A percentile compares a stretch with the other conserved stretches of the same genome.
Conservation (phyloP, 371 early-diverging fungal genomes). For the Rhizomucor miehei region DNA sequence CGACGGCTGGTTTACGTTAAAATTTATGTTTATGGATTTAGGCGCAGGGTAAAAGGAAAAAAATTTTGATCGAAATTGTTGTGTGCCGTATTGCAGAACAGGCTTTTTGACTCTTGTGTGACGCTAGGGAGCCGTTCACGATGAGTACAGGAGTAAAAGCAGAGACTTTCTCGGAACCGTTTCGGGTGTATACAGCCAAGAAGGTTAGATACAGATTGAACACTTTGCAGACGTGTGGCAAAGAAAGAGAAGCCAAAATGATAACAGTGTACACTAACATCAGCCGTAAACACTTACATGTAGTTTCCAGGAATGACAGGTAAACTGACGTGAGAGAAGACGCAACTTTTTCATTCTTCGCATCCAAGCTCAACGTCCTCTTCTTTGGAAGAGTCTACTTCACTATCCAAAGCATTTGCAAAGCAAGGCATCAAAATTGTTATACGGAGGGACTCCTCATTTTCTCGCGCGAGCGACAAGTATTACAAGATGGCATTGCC, state of each 20-base stretch:
- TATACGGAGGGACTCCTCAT: constrained; percentile 49
- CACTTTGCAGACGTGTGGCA: neutral
- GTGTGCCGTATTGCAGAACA: neutral
- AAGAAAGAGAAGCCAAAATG: neutral
- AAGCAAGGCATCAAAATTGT: constrained; percentile 65
- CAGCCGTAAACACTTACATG: too few species aligned
- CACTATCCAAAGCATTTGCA: constrained; percentile 64
- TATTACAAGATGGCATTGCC: constrained; percentile 8
- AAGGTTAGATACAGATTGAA: constrained; percentile 2
- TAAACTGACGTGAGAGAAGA: constrained; percentile 11
- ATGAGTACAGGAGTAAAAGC: constrained; percentile 24
- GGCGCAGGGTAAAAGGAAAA: constrained; percentile 10
- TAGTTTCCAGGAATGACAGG: constrained; percentile 65
- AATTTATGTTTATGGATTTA: constrained; percentile 37
- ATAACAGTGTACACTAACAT: neutral
- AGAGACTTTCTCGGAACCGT: constrained; percentile 32
- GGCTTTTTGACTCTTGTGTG: neutral
- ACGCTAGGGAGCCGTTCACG: constrained; percentile 19
- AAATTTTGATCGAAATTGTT: neutral
- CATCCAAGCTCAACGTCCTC: neutral
- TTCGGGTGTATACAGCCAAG: constrained; percentile 51
- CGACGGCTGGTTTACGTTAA: constrained; percentile 40
- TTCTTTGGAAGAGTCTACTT: constrained; percentile 49
- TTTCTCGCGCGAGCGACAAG: constrained; percentile 12
- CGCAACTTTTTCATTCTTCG: neutral